Evolutionary conservation across 306 rosid genomes (phyloP), one percentile per base, ranked within the genome.

Genomic region (Cucurbita pepo): DNA sequence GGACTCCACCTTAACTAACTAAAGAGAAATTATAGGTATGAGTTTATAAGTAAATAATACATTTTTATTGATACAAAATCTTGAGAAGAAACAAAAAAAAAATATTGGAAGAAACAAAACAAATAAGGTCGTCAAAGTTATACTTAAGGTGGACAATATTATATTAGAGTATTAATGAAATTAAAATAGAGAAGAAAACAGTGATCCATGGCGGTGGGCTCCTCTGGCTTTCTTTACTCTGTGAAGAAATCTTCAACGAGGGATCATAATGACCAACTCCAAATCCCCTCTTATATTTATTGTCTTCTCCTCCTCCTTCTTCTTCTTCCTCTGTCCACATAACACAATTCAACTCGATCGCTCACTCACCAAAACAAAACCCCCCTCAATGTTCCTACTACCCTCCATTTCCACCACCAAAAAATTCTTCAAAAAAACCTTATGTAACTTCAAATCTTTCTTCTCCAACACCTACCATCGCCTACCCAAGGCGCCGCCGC

Each of bases 391-490:
- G 99, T 34, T 86, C 83, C 82, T 95, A 30, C 82, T 88, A 80
- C 79, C 70, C 67, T 76, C 98, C 72, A 81, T 93, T 82, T 79
- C 89, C 72, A 81, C 53, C 78, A 88, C 99, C 78, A 91, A 82
- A 84, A 88, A 81, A 82, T 89, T 95, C 86, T 84, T 95, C 73
- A 84, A 79, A 38, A 91, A 81, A 78, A 86, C 96, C 25, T 7
- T 95, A 6, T 83, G 85, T 74, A 88, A 70, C 77, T 76, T 95
- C 83, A 95, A 86, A 84, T 84, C 81, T 43, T 43, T 95, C 63
- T 95, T 95, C 80, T 77, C 96, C 51, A 74, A 69, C 0, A 81
- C 56, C 54, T 95, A 95, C 78, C 57, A 88, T 45, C 82, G 81
- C 83, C 88, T 95, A 51, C 96, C 99, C 5, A 88, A 89, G 85